Base-by-base conservation (phyloP, 768 basidiomycete species). In the Lactifluus piperatus region DNA sequence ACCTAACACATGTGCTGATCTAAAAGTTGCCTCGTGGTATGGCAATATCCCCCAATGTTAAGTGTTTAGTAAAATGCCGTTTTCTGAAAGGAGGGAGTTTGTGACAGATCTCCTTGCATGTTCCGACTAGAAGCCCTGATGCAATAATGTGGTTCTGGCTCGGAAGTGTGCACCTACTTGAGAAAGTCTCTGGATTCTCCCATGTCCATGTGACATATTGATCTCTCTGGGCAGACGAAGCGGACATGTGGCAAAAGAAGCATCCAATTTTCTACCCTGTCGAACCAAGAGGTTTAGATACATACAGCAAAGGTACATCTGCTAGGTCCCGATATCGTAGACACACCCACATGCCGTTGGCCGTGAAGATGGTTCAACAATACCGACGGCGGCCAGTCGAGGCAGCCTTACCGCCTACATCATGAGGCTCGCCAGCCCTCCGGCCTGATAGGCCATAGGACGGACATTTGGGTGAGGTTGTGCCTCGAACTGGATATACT, bases 401-500 rank as follows among this genome's bases (percentile, higher is more conserved):
- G 5, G 29, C 37, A 3, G 6, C 39, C n/a, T 3, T 30, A 37
- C 32, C 18, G 8, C 55, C 73, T 76, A 86, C 86, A 87, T 83
- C 76, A 91, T 79, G 73, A 91, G 71, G 65, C 72, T 83, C 16
- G 80, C 78, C 55, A 91, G 70, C 9, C 86, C 85, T 22, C 82
- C 80, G 61, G 77, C 79, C 1, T 85, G 78, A 64, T 92, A 95
- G 2, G 93, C 93, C 94, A 97, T 97, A 10, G 94, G 94, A 68
- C 85, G 89, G 77, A 94, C 76, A 29, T 90, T 85, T 24, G 94
- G 94, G 74, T 97, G 94, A 34, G 86, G 84, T 49, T 81, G 82
- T 11, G 93, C 91, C 14, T 88, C 88, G 70, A 94, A 97, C 66
- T 88, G 87, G 56, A 78, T 76, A 71, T 92, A 94, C 54, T 84